Evolutionary conservation across 2,329 filamentous ascomycete genomes (phyloP).

Genomic region (Stagonosporopsis tanaceti): DNA sequence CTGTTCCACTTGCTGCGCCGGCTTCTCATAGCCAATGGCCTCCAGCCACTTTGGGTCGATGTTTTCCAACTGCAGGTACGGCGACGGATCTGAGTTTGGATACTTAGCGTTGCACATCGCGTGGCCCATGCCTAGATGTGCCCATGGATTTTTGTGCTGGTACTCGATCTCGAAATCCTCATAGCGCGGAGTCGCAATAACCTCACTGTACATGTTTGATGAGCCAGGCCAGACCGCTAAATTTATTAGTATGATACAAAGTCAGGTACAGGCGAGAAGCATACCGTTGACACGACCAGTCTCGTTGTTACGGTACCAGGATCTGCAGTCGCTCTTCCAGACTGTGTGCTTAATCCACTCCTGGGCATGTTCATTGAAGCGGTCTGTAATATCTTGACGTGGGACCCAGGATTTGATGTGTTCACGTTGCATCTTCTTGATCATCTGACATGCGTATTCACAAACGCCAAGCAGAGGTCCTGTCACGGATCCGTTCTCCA

Average conservation of each 20-base stretch:
- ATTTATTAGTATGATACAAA: conserved; percentile 3
- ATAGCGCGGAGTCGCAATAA: conserved; percentile 51
- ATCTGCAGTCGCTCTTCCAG: conserved; percentile 56
- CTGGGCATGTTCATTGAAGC: conserved; percentile 55
- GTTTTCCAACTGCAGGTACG: conserved; percentile 51
- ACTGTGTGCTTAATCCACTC: conserved; percentile 61
- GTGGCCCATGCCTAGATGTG: conserved; percentile 53
- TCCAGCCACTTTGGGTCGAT: conserved; percentile 55
- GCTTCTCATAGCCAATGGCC: conserved; percentile 36
- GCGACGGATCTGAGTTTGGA: conserved; percentile 45
- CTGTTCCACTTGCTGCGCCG: conserved; percentile 26
- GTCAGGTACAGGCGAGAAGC: background rate
- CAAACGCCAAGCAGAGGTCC: conserved; percentile 51
- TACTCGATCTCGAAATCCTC: conserved; percentile 56
- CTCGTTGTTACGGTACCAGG: conserved; percentile 57
- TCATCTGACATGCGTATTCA: conserved; percentile 53
- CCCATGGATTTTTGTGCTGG: conserved; percentile 53
- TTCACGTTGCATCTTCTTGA: conserved; percentile 58
- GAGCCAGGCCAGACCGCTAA: conserved; percentile 60
- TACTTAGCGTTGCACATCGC: conserved; percentile 34
- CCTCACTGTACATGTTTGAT: conserved; percentile 57
- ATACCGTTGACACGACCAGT: conserved; percentile 45
- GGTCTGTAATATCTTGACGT: conserved; percentile 51
- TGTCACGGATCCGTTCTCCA: conserved; percentile 57
- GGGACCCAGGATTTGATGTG: conserved; percentile 54